Evolutionary conservation across 768 basidiomycete genomes (phyloP), one percentile per base, ranked within the genome.

Genomic region (Gloeopeniophorella convolvens): DNA sequence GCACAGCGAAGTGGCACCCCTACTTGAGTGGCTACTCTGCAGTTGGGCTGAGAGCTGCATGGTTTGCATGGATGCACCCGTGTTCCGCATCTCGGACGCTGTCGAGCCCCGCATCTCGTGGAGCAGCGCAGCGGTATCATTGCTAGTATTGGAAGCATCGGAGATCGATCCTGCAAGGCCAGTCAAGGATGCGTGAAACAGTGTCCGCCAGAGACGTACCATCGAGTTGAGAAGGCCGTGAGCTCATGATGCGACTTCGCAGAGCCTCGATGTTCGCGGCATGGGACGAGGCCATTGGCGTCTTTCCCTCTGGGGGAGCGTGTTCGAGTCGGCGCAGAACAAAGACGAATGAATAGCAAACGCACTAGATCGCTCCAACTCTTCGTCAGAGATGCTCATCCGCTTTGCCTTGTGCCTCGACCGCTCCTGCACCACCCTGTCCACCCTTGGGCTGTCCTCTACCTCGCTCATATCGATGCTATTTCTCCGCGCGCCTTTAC

Each of bases 401-500:
- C 55, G 48, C 44, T 56, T 52, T 1, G 55, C 57, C 36, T 49
- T 52, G 42, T 49, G 52, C 50, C 44, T 41, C 47, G 47, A 51
- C 9, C 57, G 50, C 35, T 58, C 57, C 39, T 51, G 46, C 7
- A 46, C 48, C 3, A 58, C 50, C 16, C 47, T 34, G 13, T 56
- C 54, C 15, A 49, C 51, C 27, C 57, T 47, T 26, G 57, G 57
- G 18, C 55, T 58, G n/a, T 58, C 57, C 37, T 56, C 54, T n/a
- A 56, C 55, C 50, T 52, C 57, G 47, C 57, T 56, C 37, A 31
- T 40, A 33, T 58, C 57, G n/a, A 58, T 56, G 47, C 57, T 58
- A 33, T 58, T 58, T 31, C 57, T 48, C 30, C 57, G 45, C 15
- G 21, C 40, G 15, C 24, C 21, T 27, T 46, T 51, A 18, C 51